Percentiles rank a stretch among this genome's conserved stretches.
phyloP scores from a whole-genome alignment of 805 yeast species.

The Zygosaccharomyces rouxii region DNA sequence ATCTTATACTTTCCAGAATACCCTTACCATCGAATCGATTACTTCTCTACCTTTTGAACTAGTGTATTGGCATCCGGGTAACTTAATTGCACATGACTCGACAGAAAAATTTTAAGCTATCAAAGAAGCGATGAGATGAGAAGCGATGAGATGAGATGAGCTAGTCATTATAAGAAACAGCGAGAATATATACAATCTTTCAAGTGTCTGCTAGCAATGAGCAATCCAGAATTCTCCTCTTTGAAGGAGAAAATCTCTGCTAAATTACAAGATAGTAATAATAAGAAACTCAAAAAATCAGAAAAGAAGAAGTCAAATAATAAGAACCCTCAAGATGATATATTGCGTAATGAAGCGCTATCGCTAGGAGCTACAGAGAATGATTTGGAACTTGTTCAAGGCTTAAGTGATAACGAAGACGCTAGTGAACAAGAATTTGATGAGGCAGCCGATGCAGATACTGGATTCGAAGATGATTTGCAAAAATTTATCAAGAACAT shows the following conservation, averaged over 20 bases:
- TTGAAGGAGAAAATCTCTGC: constrained; percentile 60
- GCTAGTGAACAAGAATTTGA: constrained; percentile 42
- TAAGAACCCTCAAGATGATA: constrained; percentile 25
- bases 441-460: constrained; percentile 37
- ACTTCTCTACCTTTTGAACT: background rate
- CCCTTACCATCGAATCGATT: background rate
- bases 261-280: constrained; percentile 39
- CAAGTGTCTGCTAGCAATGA: constrained; percentile 6
- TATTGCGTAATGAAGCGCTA: constrained; percentile 65
- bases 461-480: constrained; percentile 49
- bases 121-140: constrained; percentile 18
- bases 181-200: background rate
- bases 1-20: background rate
- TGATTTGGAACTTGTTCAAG: constrained; percentile 62
- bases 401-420: constrained; percentile 46
- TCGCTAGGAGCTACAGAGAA: constrained; percentile 84
- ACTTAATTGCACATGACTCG: constrained; percentile 3
- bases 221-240: constrained; percentile 40
- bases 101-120: constrained; percentile 6
- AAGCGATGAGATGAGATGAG: constrained; percentile 17
- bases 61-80: background rate
- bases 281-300: constrained; percentile 22
- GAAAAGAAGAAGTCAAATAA: constrained; percentile 26
- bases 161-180: background rate
- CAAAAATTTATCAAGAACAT: constrained; percentile 59